Percentiles rank a stretch among this genome's conserved stretches.
Evolutionary conservation across 495 filamentous ascomycete species (phyloP).

Genomic region (Aspergillus asperescens): DNA sequence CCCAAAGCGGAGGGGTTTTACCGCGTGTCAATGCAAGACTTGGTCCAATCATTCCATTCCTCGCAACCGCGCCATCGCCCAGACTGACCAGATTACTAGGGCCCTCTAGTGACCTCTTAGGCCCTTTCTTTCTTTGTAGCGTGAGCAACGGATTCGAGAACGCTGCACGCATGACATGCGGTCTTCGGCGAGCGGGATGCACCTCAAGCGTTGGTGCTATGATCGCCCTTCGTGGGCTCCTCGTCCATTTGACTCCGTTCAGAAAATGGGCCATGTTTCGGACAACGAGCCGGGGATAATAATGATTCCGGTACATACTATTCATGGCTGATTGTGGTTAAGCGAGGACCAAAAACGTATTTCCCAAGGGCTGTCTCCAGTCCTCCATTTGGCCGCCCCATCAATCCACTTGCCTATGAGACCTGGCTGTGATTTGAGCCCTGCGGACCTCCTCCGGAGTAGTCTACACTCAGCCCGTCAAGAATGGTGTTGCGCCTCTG

Average conservation of each 20-base stretch:
- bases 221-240: not conserved
- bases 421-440: not conserved
- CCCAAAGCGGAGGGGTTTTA: conserved; percentile 14
- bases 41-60: conserved; percentile 8
- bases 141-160: conserved; percentile 5
- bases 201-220: conserved; percentile 3
- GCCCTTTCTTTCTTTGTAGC: not conserved
- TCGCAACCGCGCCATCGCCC: conserved; percentile 1
- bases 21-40: conserved; percentile 1
- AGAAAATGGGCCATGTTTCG: not conserved
- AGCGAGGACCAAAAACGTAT: not conserved
- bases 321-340: not conserved
- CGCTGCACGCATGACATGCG: conserved; percentile 17
- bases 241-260: not conserved
- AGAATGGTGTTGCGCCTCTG: not conserved
- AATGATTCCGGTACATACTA: not conserved
- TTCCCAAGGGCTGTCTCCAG: not conserved
- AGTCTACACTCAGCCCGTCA: not conserved
- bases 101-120: too few species aligned
- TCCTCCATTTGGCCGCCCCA: conserved; percentile 10
- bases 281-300: not conserved
- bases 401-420: conserved; percentile 12
- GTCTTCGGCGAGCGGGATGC: conserved; percentile 12
- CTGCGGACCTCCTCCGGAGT: conserved; percentile 7
- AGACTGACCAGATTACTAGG: not conserved